phyloP scores from a whole-genome alignment of 2,329 filamentous ascomycete species.

The Aspergillus glaucus region DNA sequence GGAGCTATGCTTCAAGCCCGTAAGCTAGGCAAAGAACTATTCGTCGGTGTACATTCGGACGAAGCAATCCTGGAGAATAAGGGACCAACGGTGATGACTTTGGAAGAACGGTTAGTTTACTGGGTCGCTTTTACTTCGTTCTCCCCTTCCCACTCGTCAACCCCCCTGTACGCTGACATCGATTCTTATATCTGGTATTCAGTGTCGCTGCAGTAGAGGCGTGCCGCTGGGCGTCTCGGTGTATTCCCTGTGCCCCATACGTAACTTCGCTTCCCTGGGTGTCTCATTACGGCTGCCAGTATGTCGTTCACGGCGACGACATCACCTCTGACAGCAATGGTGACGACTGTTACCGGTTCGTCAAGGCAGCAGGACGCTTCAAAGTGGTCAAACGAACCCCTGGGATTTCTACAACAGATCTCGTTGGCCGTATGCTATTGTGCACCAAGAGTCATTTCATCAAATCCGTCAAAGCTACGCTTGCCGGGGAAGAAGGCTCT shows the following conservation, averaged over 20 bases:
- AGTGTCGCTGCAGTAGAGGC: slow-evolving; percentile 86
- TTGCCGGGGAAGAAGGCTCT: slow-evolving; percentile 66
- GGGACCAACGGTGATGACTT: slow-evolving; percentile 92
- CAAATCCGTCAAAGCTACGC: slow-evolving; percentile 62
- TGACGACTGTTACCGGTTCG: slow-evolving; percentile 95
- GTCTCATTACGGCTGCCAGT: slow-evolving; percentile 87
- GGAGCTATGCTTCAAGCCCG: slow-evolving; percentile 95
- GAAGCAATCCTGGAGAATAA: slow-evolving; percentile 95
- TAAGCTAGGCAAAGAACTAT: slow-evolving; percentile 79
- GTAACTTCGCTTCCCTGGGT: slow-evolving; percentile 94
- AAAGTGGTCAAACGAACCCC: slow-evolving; percentile 95
- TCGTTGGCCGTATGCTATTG: slow-evolving; percentile 95
- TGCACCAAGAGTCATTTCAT: slow-evolving; percentile 96
- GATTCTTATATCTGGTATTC: slow-evolving; percentile 3
- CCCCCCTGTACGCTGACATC: slow-evolving; percentile 2
- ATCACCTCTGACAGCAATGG: slow-evolving; percentile 91
- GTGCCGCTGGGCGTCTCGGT: slow-evolving; percentile 86
- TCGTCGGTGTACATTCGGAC: slow-evolving; percentile 91
- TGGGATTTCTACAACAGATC: slow-evolving; percentile 91
- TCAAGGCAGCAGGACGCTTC: slow-evolving; percentile 89
- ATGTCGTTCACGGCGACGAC: slow-evolving; percentile 94
- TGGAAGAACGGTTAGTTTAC: slow-evolving; percentile 65
- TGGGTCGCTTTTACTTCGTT: background rate
- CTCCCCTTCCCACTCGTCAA: background rate
- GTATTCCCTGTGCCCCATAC: slow-evolving; percentile 81